Evolutionary conservation across 257 asterid genomes (phyloP).

Genomic region (Solanum pimpinellifolium): DNA sequence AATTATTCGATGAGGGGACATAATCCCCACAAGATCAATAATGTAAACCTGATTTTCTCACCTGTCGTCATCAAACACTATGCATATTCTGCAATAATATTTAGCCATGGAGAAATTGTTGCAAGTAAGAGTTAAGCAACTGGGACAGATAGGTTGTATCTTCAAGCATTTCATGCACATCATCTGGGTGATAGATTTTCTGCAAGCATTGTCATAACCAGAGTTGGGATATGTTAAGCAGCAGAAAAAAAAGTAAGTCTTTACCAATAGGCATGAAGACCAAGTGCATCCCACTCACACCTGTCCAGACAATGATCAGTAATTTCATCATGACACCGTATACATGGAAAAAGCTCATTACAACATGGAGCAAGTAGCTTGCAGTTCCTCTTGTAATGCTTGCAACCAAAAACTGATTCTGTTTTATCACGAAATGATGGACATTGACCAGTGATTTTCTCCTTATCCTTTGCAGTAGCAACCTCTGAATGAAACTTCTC

Average conservation of each 20-base stretch:
- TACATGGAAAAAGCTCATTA: slow-evolving; percentile 65
- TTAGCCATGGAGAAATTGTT: slow-evolving; percentile 65
- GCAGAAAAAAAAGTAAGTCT: neutral
- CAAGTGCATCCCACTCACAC: slow-evolving; percentile 25
- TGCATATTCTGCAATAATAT: slow-evolving; percentile 75
- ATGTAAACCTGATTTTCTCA: slow-evolving; percentile 17
- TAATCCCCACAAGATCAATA: neutral
- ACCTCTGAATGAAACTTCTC: slow-evolving; percentile 25
- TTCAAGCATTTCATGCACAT: slow-evolving; percentile 84
- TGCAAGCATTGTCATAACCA: slow-evolving; percentile 25
- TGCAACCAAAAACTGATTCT: slow-evolving; percentile 49
- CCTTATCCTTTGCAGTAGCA: slow-evolving; percentile 22
- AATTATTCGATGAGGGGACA: neutral
- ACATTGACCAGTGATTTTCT: slow-evolving; percentile 44
- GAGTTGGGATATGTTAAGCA: slow-evolving; percentile 7
- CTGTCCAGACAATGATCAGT: slow-evolving; percentile 70
- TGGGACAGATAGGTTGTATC: slow-evolving; percentile 53
- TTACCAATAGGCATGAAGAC: neutral
- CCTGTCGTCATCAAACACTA: slow-evolving; percentile 71
- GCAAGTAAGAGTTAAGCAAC: slow-evolving; percentile 43
- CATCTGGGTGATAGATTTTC: slow-evolving; percentile 59
- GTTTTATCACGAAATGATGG: slow-evolving; percentile 54
- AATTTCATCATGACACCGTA: slow-evolving; percentile 81
- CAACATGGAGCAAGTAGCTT: slow-evolving; percentile 76
- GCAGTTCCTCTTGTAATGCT: slow-evolving; percentile 75